Evolutionary conservation across 345 rosid genomes (phyloP).

Genomic region (Gynandropsis gynandra): DNA sequence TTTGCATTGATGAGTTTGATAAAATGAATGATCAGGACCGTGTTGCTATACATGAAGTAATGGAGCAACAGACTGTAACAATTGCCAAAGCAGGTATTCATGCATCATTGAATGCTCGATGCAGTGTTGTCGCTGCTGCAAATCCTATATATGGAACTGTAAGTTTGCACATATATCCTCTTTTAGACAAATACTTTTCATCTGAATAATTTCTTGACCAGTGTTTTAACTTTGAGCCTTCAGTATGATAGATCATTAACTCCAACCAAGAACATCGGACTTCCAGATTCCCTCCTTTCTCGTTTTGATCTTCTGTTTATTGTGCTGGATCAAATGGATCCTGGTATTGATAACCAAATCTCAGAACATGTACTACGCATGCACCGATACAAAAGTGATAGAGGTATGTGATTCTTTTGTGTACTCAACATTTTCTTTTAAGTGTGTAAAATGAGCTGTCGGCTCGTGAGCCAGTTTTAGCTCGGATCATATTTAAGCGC

Average conservation of each 20-base stretch:
- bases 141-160: constrained; percentile 99
- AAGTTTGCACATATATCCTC: constrained; percentile 28
- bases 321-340: constrained; percentile 99
- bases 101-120: constrained; percentile 95
- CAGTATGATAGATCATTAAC: constrained; percentile 98
- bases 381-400: constrained; percentile 74
- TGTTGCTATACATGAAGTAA: constrained; percentile 97
- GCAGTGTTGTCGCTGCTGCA: constrained; percentile 99
- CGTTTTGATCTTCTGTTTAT: constrained; percentile 95
- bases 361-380: constrained; percentile 97
- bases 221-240: constrained; percentile 9
- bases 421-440: constrained; percentile 5
- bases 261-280: constrained; percentile 98
- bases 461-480: too few relatives aligned
- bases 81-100: constrained; percentile 99
- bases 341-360: constrained; percentile 77
- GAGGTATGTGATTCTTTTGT: constrained; percentile 38
- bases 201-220: constrained; percentile 8
- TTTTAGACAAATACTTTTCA: neutral
- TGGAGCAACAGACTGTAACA: constrained; percentile 99
- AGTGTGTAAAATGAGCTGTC: too few relatives aligned
- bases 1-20: constrained; percentile 97
- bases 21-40: constrained; percentile 99
- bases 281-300: constrained; percentile 97
- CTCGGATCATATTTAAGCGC: too few relatives aligned